Evolutionary conservation across 495 filamentous ascomycete species (phyloP).

Genomic region (Lichenothelia convexa): DNA sequence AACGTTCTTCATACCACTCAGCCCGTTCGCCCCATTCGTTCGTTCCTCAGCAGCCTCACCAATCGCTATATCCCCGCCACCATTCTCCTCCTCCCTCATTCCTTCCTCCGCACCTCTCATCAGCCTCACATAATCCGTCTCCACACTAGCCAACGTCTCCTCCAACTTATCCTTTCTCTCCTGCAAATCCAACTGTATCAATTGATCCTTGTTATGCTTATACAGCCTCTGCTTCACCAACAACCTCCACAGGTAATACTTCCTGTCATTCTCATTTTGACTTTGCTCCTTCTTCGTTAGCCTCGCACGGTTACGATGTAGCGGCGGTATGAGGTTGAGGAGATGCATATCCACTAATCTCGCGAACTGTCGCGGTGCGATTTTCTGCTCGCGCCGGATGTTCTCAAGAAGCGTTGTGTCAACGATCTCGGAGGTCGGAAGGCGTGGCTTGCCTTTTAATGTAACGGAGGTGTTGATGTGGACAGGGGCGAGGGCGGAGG

Average conservation of each 20-base stretch:
- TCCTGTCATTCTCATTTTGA: conserved; percentile 34
- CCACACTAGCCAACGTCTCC: conserved; percentile 55
- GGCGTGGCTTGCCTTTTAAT: conserved; percentile 16
- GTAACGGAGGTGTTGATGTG: conserved; percentile 29
- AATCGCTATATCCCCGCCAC: not conserved
- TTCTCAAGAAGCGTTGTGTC: conserved; percentile 35
- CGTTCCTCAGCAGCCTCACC: not conserved
- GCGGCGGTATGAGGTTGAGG: conserved; percentile 48
- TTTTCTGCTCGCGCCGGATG: conserved; percentile 51
- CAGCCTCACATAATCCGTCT: conserved; percentile 61
- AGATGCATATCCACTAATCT: conserved; percentile 80
- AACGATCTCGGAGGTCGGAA: conserved; percentile 48
- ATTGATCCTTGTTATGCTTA: conserved; percentile 53
- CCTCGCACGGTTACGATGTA: conserved; percentile 38
- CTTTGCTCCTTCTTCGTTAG: conserved; percentile 37
- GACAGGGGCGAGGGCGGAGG: conserved; percentile 32
- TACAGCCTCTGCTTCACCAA: conserved; percentile 68
- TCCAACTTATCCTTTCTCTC: conserved; percentile 72
- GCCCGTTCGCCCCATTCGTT: not conserved
- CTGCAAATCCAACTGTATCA: conserved; percentile 56
- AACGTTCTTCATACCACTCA: not conserved
- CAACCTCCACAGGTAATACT: conserved; percentile 67
- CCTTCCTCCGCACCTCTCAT: conserved; percentile 33
- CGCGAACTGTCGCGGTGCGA: conserved; percentile 71
- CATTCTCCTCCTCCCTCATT: conserved; percentile 5